Conservation (phyloP, 2,329 filamentous ascomycete genomes). For the Purpureocillium takamizusanense region DNA sequence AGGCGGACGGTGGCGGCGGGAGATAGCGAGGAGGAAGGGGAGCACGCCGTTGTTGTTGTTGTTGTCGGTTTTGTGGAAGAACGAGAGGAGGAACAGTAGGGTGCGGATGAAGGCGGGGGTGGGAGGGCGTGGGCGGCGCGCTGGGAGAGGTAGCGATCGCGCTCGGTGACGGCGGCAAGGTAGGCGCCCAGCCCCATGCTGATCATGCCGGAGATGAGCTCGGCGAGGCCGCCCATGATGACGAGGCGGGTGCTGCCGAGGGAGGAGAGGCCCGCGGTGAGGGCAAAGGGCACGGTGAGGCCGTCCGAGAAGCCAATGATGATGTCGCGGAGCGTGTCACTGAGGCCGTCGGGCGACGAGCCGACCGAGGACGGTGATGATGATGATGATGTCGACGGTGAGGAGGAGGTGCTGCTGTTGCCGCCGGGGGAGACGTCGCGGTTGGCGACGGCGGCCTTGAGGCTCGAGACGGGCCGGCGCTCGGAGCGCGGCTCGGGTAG, state of each 20-base stretch:
- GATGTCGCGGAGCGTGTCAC: constrained; percentile 47
- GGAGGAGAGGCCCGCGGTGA: constrained; percentile 63
- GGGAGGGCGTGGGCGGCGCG: constrained; percentile 33
- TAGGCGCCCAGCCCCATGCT: constrained; percentile 72
- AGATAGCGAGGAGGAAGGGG: neutral
- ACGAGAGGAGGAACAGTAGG: too few species aligned
- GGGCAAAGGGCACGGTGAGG: constrained; percentile 69
- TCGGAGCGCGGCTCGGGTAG: constrained; percentile 22
- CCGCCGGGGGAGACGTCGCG: constrained; percentile 12
- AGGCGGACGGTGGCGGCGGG: constrained; percentile 33
- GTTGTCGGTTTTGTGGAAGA: too few species aligned
- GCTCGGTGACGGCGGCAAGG: constrained; percentile 54
- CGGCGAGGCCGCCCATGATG: constrained; percentile 64
- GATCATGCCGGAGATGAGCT: constrained; percentile 67
- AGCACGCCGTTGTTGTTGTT: neutral
- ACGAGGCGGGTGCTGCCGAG: constrained; percentile 58
- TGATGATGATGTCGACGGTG: constrained; percentile 5
- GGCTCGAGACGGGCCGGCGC: constrained; percentile 9
- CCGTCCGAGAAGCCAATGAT: constrained; percentile 74
- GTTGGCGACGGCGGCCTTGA: constrained; percentile 16
- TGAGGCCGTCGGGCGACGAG: constrained; percentile 26
- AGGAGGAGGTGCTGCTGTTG: too few species aligned
- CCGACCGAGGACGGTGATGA: constrained; percentile 8
- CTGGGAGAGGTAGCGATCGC: constrained; percentile 39
- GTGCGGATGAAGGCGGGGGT: too few species aligned